These are phyloP conservation scores for Fennellomyces sp. DNA, from an alignment of 371 early-diverging fungal species.

Conservation along the genomic window DNA sequence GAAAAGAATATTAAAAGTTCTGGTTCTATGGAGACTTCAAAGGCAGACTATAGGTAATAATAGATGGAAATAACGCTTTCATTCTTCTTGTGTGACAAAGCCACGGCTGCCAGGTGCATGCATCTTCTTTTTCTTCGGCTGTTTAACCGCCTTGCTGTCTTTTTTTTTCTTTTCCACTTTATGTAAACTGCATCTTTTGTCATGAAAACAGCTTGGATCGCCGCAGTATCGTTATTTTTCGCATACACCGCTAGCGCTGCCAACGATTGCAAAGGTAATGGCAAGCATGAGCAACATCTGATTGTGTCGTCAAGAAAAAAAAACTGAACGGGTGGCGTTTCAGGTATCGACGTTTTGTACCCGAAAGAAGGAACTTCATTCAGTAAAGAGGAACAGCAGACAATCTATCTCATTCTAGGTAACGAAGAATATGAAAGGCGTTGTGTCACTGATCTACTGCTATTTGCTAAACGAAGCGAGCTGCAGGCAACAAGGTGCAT, in stretches of 20 bases:
- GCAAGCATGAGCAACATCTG: background rate
- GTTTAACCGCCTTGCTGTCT: too few relatives aligned
- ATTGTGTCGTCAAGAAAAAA: background rate
- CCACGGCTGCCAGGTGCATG: too few relatives aligned
- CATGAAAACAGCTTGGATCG: background rate
- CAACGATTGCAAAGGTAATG: background rate
- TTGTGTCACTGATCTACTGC: background rate
- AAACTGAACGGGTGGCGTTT: too few relatives aligned
- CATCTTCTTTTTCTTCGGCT: too few relatives aligned
- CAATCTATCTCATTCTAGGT: constrained; percentile 10
- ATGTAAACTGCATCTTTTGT: background rate
- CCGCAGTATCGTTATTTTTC: background rate
- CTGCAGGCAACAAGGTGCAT: constrained; percentile 2
- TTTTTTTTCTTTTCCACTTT: too few relatives aligned
- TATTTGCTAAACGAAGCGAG: too few relatives aligned
- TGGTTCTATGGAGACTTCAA: too few relatives aligned
- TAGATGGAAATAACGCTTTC: too few relatives aligned
- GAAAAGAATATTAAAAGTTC: too few relatives aligned
- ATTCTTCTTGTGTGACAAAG: too few relatives aligned
- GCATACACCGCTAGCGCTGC: background rate
- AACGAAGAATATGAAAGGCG: background rate
- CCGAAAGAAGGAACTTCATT: constrained; percentile 5
- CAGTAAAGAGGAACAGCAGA: background rate
- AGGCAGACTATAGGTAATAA: too few relatives aligned
- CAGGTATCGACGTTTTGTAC: constrained; percentile 5